Conservation (phyloP, 495 filamentous ascomycete species). For the Aspergillus steynii region DNA sequence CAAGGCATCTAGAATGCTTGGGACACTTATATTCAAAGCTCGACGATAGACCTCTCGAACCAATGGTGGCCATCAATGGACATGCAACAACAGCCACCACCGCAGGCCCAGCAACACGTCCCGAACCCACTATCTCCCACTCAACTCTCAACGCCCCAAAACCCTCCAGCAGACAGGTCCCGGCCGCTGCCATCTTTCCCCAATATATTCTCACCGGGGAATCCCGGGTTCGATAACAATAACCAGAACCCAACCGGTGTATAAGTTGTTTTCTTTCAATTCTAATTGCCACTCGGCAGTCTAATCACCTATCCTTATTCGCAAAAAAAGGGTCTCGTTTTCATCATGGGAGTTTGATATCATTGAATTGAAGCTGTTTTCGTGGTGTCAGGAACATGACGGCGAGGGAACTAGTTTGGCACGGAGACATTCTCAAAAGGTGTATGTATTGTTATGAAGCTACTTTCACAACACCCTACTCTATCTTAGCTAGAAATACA, state of each 20-base stretch:
- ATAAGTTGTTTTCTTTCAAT: not conserved
- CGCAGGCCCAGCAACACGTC: constrained; percentile 7
- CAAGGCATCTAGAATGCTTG: constrained; percentile 48
- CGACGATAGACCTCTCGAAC: constrained; percentile 44
- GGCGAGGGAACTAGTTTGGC: not conserved
- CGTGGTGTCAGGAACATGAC: not conserved
- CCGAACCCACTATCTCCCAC: constrained; percentile 18
- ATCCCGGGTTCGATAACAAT: constrained; percentile 10
- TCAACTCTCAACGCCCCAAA: constrained; percentile 17
- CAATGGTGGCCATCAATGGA: constrained; percentile 51
- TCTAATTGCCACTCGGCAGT: not conserved
- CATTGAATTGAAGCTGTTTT: not conserved
- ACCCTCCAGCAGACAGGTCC: constrained; percentile 14
- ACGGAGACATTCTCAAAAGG: not conserved
- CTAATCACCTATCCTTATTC: not conserved
- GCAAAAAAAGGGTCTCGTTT: not conserved
- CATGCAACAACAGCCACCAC: constrained; percentile 24
- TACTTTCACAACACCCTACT: not conserved
- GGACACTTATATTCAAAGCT: constrained; percentile 57
- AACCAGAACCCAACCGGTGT: not conserved
- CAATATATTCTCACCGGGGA: constrained; percentile 15
- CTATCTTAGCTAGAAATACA: not conserved
- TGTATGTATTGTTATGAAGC: not conserved
- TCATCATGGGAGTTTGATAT: not conserved
- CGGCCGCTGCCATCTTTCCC: constrained; percentile 17